Conservation (phyloP, 257 asterid genomes). For the Jaltomata sinuosa region DNA sequence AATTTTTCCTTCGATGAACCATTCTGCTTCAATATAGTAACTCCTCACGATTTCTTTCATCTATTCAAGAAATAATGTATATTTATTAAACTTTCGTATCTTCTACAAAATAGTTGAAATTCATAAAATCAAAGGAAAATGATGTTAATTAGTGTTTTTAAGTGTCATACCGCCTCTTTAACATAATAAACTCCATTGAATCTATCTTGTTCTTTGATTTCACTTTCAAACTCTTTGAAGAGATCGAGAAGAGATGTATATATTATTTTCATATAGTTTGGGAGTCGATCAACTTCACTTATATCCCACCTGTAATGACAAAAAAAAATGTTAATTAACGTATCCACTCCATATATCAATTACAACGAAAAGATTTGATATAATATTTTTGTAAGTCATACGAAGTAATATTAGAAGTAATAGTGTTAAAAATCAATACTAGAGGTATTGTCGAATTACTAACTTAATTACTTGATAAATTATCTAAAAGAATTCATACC, state of each 20-base stretch:
- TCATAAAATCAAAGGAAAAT: background rate
- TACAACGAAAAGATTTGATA: background rate
- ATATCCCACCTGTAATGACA: background rate
- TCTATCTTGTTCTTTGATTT: background rate
- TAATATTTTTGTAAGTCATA: no score
- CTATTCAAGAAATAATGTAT: background rate
- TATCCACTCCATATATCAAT: background rate
- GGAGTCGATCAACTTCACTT: background rate
- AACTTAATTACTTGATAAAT: no score
- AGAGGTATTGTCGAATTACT: no score
- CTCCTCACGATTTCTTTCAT: constrained; percentile 32
- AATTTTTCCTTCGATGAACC: constrained; percentile 34
- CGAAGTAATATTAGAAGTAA: no score
- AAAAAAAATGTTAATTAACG: background rate
- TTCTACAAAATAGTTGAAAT: background rate
- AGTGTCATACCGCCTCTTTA: background rate
- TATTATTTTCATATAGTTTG: background rate
- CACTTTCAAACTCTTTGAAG: background rate
- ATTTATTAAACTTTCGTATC: background rate
- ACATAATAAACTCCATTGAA: background rate
- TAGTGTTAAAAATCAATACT: no score
- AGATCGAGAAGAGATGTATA: background rate
- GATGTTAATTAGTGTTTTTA: background rate
- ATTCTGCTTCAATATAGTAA: constrained; percentile 35
- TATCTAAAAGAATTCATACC: background rate